Evolutionary conservation across 108 stramenopile genomes (phyloP).

Genomic region (Nitzschia sp.): DNA sequence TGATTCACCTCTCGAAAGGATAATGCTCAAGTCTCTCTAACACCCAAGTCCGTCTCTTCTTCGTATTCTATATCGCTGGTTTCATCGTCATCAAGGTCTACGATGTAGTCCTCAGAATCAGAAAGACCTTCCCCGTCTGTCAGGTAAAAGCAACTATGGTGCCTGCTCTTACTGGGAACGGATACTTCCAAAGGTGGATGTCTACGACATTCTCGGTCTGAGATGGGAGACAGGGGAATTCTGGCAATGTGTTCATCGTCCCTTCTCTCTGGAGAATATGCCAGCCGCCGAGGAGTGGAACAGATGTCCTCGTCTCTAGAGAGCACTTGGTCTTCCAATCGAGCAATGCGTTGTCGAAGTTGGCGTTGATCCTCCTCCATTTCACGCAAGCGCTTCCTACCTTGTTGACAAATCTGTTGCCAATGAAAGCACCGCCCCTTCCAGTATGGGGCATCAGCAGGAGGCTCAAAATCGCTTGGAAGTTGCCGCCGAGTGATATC

Average conservation of each 20-base stretch:
- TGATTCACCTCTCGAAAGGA: too few species aligned
- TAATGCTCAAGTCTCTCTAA: too few species aligned
- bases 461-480: constrained; percentile 20
- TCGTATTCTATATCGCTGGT: background rate
- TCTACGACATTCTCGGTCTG: background rate
- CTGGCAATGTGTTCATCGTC: background rate
- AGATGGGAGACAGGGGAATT: constrained; percentile 11
- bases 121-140: constrained; percentile 36
- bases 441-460: constrained; percentile 22
- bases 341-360: constrained; percentile 15
- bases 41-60: background rate
- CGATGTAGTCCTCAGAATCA: constrained; percentile 14
- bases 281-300: too few species aligned
- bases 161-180: too few species aligned
- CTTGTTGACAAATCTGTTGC: constrained; percentile 24
- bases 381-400: constrained; percentile 22
- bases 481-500: background rate
- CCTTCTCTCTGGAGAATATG: too few species aligned
- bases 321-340: constrained; percentile 28
- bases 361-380: constrained; percentile 40
- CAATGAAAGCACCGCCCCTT: constrained; percentile 30
- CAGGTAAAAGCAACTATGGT: constrained; percentile 23
- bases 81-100: constrained; percentile 9
- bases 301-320: background rate
- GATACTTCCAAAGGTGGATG: too few species aligned